Percentiles rank a stretch among this genome's conserved stretches.
phyloP scores from a whole-genome alignment of 129 eudicot species.

The Mikania micrantha region DNA sequence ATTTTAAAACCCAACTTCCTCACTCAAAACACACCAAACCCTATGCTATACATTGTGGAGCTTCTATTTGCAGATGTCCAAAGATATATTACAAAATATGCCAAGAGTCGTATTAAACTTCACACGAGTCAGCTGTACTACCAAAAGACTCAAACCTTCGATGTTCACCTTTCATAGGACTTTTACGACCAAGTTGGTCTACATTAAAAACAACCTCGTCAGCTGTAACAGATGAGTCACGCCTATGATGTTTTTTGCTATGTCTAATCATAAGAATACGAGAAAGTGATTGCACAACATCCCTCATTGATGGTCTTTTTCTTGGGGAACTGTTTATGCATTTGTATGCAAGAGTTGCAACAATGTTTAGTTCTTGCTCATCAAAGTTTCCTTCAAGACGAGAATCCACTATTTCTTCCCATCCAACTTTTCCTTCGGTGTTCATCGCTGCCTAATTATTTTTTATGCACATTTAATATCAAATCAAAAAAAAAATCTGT shows the following conservation, averaged over 20 bases:
- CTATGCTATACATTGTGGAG: slow-evolving; percentile 8
- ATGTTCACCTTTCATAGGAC: slow-evolving; percentile 48
- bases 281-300: slow-evolving; percentile 64
- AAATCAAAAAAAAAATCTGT: background rate
- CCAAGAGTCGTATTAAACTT: slow-evolving; percentile 29
- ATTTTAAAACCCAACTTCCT: slow-evolving; percentile 12
- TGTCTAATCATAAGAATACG: slow-evolving; percentile 49
- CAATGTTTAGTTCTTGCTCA: slow-evolving; percentile 57
- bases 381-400: slow-evolving; percentile 75
- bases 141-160: slow-evolving; percentile 62
- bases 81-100: slow-evolving; percentile 34
- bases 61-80: slow-evolving; percentile 22
- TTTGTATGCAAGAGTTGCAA: slow-evolving; percentile 84
- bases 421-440: slow-evolving; percentile 69
- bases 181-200: slow-evolving; percentile 41
- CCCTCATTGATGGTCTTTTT: slow-evolving; percentile 89
- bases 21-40: slow-evolving; percentile 27
- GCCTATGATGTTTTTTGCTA: slow-evolving; percentile 40
- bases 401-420: slow-evolving; percentile 93
- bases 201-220: slow-evolving; percentile 49
- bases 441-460: slow-evolving; percentile 79
- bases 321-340: slow-evolving; percentile 59
- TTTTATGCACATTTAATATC: background rate
- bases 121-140: slow-evolving; percentile 53
- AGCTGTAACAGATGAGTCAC: slow-evolving; percentile 41